phyloP scores from a whole-genome alignment of 2,329 filamentous ascomycete genomes.

The Alternaria consortialis region DNA sequence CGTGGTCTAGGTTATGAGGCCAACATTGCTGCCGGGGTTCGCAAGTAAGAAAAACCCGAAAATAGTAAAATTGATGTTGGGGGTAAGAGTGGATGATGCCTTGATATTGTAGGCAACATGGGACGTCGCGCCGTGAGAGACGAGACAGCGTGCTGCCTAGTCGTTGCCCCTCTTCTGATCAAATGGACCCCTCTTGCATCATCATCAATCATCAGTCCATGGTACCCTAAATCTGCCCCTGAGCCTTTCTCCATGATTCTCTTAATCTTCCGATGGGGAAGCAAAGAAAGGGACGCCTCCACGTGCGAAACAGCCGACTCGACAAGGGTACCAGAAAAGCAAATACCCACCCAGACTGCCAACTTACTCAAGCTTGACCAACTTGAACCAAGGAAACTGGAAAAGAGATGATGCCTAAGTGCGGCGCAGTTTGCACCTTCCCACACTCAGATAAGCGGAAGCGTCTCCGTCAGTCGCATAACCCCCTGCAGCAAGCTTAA shows the following conservation, averaged over 20 bases:
- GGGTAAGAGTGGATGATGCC: neutral
- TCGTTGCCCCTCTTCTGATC: neutral
- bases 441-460: slow-evolving; percentile 1
- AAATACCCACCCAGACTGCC: neutral
- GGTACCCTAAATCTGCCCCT: slow-evolving; percentile 1
- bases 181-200: neutral
- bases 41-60: neutral
- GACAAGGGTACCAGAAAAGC: neutral
- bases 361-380: neutral
- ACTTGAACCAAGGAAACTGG: neutral
- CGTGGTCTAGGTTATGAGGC: neutral
- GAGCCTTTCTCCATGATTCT: neutral
- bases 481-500: neutral
- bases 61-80: neutral
- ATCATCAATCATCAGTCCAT: neutral
- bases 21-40: neutral
- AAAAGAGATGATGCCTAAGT: neutral
- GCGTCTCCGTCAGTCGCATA: neutral
- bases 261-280: neutral
- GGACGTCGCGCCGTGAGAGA: neutral
- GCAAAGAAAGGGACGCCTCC: neutral
- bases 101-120: neutral
- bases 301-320: neutral
- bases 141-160: neutral
- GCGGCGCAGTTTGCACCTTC: neutral